Conservation (phyloP, 2,329 filamentous ascomycete genomes). For the Paraphaeosphaeria sporulosa region DNA sequence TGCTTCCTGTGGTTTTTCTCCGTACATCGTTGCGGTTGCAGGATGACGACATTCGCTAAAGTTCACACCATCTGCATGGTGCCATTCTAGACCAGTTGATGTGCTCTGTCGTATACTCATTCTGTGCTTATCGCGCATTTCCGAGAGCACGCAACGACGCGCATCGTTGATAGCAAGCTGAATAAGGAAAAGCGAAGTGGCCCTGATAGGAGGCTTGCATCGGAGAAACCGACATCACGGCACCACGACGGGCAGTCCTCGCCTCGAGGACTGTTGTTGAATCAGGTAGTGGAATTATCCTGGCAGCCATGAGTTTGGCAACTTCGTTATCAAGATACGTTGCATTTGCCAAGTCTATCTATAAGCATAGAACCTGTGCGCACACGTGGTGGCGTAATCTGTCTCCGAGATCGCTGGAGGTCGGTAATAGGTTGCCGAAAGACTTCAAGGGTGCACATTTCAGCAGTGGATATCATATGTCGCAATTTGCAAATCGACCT, state of each 20-base stretch:
- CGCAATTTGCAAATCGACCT: neutral
- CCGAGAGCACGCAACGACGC: conserved; percentile 4
- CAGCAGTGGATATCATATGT: no score
- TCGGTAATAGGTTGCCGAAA: neutral
- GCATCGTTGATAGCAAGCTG: conserved; percentile 5
- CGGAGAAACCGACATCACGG: neutral
- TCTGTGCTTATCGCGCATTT: neutral
- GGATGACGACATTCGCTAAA: conserved; percentile 6
- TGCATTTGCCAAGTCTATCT: no score
- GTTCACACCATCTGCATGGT: neutral
- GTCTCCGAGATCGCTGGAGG: neutral
- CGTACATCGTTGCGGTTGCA: neutral
- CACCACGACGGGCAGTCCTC: neutral
- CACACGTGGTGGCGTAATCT: neutral
- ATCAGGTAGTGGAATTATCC: neutral
- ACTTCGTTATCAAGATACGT: neutral
- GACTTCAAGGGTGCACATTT: neutral
- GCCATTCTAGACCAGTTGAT: conserved; percentile 9
- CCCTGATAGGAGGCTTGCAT: neutral
- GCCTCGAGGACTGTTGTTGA: neutral
- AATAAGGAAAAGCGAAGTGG: conserved; percentile 7
- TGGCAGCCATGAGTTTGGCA: neutral
- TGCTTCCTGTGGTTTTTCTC: neutral
- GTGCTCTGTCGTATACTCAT: conserved; percentile 1
- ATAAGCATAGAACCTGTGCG: no score